A percentile compares a stretch with the other conserved stretches of the same genome.
Evolutionary conservation across 768 basidiomycete genomes (phyloP).

Genomic region (Trametopsis cervina): DNA sequence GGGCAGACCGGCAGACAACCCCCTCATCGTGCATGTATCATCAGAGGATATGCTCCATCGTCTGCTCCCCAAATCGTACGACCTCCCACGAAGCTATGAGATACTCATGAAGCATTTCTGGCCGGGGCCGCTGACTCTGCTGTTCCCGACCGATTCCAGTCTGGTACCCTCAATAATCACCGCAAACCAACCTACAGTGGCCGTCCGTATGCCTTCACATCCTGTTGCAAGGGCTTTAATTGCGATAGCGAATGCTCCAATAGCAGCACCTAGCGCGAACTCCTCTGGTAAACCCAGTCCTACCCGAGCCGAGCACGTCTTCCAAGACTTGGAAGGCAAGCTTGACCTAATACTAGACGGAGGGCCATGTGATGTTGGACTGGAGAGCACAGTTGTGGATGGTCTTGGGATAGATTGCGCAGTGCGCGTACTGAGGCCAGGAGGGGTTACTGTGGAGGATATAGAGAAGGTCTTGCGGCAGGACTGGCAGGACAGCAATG

Average conservation of each 20-base stretch:
- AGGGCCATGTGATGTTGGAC: constrained; percentile 81
- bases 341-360: constrained; percentile 83
- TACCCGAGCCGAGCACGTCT: constrained; percentile 81
- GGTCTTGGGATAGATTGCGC: constrained; percentile 70
- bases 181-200: constrained; percentile 74
- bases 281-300: constrained; percentile 92
- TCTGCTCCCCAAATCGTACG: constrained; percentile 63
- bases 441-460: constrained; percentile 88
- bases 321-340: constrained; percentile 68
- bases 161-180: constrained; percentile 72
- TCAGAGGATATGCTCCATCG: constrained; percentile 73
- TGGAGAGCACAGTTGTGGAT: constrained; percentile 96
- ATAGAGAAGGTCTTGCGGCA: constrained; percentile 54
- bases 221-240: constrained; percentile 90
- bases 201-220: constrained; percentile 91
- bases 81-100: constrained; percentile 57
- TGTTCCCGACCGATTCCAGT: constrained; percentile 70
- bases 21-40: constrained; percentile 94
- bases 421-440: constrained; percentile 81
- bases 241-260: constrained; percentile 58
- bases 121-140: constrained; percentile 90
- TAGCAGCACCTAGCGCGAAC: constrained; percentile 95
- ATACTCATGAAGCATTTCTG: constrained; percentile 80
- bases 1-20: constrained; percentile 91
- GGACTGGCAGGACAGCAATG: constrained; percentile 26